Conservation (phyloP, 139 green algal species). For the Micromonas commoda region DNA sequence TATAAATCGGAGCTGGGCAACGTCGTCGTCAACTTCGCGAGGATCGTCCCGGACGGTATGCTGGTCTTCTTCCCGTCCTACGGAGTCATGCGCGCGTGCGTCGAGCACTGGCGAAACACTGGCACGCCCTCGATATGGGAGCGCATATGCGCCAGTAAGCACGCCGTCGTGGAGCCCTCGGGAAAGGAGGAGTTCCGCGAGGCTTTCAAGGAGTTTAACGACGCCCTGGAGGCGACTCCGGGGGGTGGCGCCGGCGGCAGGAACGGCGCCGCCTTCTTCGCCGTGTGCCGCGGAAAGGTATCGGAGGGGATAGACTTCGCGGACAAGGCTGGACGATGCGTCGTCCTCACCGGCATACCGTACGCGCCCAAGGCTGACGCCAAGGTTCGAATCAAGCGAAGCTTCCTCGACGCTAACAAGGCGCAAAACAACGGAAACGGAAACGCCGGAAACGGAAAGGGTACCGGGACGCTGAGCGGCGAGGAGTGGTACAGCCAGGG, state of each 20-base stretch:
- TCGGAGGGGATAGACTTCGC: conserved; percentile 93
- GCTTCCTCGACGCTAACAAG: conserved; percentile 69
- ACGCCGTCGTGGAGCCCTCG: conserved; percentile 57
- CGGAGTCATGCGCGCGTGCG: conserved; percentile 38
- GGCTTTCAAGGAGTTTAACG: conserved; percentile 13
- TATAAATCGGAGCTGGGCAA: conserved; percentile 47
- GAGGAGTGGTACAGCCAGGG: conserved; percentile 72
- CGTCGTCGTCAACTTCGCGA: conserved; percentile 47
- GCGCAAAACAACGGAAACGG: neutral
- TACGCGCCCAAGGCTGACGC: conserved; percentile 62
- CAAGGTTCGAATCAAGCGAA: conserved; percentile 62
- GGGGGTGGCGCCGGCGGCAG: neutral
- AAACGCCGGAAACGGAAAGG: neutral
- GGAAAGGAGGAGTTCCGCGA: conserved; percentile 21
- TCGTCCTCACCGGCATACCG: conserved; percentile 92
- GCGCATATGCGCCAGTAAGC: conserved; percentile 69
- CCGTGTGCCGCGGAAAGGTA: conserved; percentile 73
- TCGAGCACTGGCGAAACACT: conserved; percentile 71
- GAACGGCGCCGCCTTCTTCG: conserved; percentile 81
- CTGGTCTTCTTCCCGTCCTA: conserved; percentile 98
- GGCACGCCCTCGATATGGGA: conserved; percentile 59
- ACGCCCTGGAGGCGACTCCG: neutral
- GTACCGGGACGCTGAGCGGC: conserved; percentile 28
- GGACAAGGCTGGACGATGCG: conserved; percentile 73
- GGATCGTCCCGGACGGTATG: conserved; percentile 81